These are phyloP conservation scores for Murraya paniculata DNA, from an alignment of 345 rosid genomes.

Conservation along the genomic window DNA sequence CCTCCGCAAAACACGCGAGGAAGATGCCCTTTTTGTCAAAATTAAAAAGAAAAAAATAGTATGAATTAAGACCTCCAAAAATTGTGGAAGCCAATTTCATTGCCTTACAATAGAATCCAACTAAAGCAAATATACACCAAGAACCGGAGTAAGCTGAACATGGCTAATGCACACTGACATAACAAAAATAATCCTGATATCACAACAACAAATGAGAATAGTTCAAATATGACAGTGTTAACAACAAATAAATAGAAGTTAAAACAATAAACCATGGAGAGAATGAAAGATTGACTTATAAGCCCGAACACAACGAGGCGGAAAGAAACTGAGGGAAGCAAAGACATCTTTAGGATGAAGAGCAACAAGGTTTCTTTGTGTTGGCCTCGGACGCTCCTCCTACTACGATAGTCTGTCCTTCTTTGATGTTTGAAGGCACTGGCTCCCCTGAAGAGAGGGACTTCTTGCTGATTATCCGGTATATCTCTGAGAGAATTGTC, in stretches of 20 bases:
- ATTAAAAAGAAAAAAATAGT: not conserved
- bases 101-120: not conserved
- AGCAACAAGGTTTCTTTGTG: conserved; percentile 77
- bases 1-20: not conserved
- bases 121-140: not conserved
- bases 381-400: conserved; percentile 53
- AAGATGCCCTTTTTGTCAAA: too few relatives aligned
- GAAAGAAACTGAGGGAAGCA: not conserved
- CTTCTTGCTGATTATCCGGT: conserved; percentile 88
- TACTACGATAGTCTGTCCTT: conserved; percentile 76
- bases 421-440: conserved; percentile 54
- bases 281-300: not conserved
- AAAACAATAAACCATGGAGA: conserved; percentile 1
- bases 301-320: conserved; percentile 7
- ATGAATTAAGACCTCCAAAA: not conserved
- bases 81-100: not conserved
- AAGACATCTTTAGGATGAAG: conserved; percentile 48
- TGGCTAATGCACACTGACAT: not conserved
- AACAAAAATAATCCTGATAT: not conserved
- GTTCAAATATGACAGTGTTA: conserved; percentile 2
- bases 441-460: conserved; percentile 69
- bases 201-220: not conserved
- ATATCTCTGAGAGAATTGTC: conserved; percentile 74
- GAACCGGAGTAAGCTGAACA: not conserved
- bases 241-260: not conserved